Percentiles rank a stretch among this genome's conserved stretches.
Evolutionary conservation across 2,329 filamentous ascomycete genomes (phyloP).

Genomic region (Leptographium lundbergii): DNA sequence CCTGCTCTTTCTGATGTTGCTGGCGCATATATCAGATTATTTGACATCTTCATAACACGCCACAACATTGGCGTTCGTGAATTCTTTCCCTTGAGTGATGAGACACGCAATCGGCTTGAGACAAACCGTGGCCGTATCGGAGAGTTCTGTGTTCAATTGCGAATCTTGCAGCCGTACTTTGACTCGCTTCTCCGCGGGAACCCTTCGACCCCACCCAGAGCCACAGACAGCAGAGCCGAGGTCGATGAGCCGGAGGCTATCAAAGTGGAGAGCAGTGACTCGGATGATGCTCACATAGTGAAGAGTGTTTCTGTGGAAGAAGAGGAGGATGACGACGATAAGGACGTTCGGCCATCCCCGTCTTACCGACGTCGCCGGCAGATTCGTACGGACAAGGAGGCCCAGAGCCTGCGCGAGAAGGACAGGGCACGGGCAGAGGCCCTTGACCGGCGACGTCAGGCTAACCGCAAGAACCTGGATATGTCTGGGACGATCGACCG

Average conservation of each 20-base stretch:
- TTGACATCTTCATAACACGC: constrained; percentile 12
- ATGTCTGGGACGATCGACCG: constrained; percentile 27
- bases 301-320: not conserved
- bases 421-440: constrained; percentile 40
- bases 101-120: constrained; percentile 5
- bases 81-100: not conserved
- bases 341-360: constrained; percentile 13
- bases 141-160: constrained; percentile 13
- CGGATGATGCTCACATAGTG: not conserved
- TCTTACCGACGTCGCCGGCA: constrained; percentile 33
- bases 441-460: constrained; percentile 38
- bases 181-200: not conserved
- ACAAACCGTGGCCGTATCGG: constrained; percentile 6
- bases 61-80: constrained; percentile 1
- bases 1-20: constrained; percentile 1
- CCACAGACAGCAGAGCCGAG: not conserved
- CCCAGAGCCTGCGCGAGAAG: constrained; percentile 40
- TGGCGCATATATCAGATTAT: constrained; percentile 12
- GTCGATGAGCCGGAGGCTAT: not conserved
- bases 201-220: not conserved
- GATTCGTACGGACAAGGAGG: constrained; percentile 34
- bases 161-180: constrained; percentile 11
- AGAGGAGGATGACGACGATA: constrained; percentile 5
- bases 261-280: not conserved
- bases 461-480: constrained; percentile 33